These are phyloP conservation scores for Daldinia childiae DNA, from an alignment of 495 filamentous ascomycete species.

Conservation along the genomic window DNA sequence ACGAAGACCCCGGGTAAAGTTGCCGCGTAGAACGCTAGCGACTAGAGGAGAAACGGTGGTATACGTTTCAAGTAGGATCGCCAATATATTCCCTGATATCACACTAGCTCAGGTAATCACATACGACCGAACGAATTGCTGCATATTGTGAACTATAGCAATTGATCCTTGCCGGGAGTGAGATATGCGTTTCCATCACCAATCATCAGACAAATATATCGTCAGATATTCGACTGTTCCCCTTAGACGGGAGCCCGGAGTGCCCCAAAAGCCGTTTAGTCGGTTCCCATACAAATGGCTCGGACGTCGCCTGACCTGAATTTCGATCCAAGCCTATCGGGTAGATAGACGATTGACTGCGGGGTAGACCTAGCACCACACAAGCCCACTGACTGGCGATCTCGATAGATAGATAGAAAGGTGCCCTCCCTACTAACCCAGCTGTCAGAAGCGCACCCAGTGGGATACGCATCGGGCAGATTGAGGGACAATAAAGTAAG, in stretches of 20 bases:
- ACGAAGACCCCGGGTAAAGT: slow-evolving; percentile 26
- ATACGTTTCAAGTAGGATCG: slow-evolving; percentile 23
- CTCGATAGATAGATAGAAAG: slow-evolving; percentile 20
- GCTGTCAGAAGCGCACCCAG: slow-evolving; percentile 18
- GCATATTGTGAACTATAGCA: slow-evolving; percentile 17
- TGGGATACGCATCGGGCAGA: slow-evolving; percentile 8
- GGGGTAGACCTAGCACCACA: slow-evolving; percentile 28
- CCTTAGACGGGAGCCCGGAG: slow-evolving; percentile 6
- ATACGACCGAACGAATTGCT: slow-evolving; percentile 19
- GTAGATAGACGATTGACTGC: slow-evolving; percentile 29
- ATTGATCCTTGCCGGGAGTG: slow-evolving; percentile 36
- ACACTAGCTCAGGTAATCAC: slow-evolving; percentile 16
- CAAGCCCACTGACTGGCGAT: slow-evolving; percentile 27
- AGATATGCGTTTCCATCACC: slow-evolving; percentile 12
- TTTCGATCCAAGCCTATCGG: slow-evolving; percentile 32
- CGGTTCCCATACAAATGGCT: slow-evolving; percentile 10
- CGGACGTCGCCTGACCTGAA: slow-evolving; percentile 34
- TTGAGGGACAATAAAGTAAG: slow-evolving; percentile 13
- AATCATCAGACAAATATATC: slow-evolving; percentile 35
- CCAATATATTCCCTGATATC: slow-evolving; percentile 24
- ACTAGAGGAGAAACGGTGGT: not conserved
- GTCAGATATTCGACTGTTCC: slow-evolving; percentile 11
- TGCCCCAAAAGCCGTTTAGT: slow-evolving; percentile 21
- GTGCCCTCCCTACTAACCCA: slow-evolving; percentile 15
- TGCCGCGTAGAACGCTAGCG: slow-evolving; percentile 20